Evolutionary conservation across 371 early-diverging fungal species (phyloP).

Genomic region (Zopfochytrium polystomum): DNA sequence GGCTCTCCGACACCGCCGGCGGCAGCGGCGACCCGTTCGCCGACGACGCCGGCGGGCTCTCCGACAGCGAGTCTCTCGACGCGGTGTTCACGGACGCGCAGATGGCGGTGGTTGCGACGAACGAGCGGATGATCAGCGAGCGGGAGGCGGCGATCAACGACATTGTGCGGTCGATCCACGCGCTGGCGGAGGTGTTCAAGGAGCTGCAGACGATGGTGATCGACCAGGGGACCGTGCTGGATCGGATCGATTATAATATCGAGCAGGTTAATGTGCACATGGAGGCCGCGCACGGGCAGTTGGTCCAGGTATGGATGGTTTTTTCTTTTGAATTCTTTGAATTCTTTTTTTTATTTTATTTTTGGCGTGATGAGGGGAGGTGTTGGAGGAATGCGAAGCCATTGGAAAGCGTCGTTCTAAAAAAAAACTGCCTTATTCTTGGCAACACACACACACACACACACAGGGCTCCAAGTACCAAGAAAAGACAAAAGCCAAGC

Average conservation of each 20-base stretch:
- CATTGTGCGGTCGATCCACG: slow-evolving; percentile 87
- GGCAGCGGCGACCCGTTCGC: slow-evolving; percentile 8
- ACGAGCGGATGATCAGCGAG: slow-evolving; percentile 69
- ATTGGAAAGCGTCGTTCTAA: neutral
- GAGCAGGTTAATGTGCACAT: slow-evolving; percentile 78
- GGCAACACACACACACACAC: slow-evolving; percentile 8
- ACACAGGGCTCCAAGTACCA: slow-evolving; percentile 36
- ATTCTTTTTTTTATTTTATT: neutral
- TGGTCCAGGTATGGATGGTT: slow-evolving; percentile 64
- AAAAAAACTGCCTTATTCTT: neutral
- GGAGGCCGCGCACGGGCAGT: slow-evolving; percentile 78
- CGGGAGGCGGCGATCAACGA: slow-evolving; percentile 89
- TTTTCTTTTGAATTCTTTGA: neutral
- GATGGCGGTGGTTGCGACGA: slow-evolving; percentile 65
- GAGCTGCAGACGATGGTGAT: slow-evolving; percentile 92
- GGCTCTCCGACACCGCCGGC: slow-evolving; percentile 10
- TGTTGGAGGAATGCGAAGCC: neutral
- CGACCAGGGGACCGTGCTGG: slow-evolving; percentile 94
- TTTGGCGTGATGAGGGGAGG: too few species aligned
- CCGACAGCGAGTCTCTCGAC: too few species aligned
- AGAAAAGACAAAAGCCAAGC: slow-evolving; percentile 33
- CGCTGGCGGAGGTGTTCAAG: slow-evolving; percentile 86
- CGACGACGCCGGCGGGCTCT: too few species aligned
- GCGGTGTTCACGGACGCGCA: slow-evolving; percentile 87
- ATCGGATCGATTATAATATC: slow-evolving; percentile 96